Conservation (phyloP, 2,329 filamentous ascomycete species). For the Hortaea sp. region DNA sequence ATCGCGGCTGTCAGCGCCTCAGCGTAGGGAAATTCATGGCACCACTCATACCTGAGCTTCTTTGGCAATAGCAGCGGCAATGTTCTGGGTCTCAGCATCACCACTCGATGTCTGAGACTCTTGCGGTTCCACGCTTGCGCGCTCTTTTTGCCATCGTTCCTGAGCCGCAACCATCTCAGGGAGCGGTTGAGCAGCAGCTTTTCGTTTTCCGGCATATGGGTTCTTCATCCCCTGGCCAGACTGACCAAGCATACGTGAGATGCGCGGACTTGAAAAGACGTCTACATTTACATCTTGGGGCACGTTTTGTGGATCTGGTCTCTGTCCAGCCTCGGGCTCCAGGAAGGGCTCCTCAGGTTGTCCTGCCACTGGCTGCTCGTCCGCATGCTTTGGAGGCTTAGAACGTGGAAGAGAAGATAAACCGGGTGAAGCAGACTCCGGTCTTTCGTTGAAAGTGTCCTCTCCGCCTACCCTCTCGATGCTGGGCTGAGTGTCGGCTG, state of each 20-base stretch:
- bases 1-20: constrained; percentile 2
- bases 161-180: constrained; percentile 25
- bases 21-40: background rate
- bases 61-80: constrained; percentile 29
- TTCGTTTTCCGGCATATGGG: constrained; percentile 21
- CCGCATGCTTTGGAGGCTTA: constrained; percentile 45
- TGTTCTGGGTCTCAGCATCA: constrained; percentile 28
- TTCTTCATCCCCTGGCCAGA: constrained; percentile 26
- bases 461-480: constrained; percentile 28
- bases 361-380: constrained; percentile 34
- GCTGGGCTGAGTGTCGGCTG: constrained; percentile 34
- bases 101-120: background rate
- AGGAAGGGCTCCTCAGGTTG: constrained; percentile 43
- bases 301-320: background rate
- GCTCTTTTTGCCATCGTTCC: constrained; percentile 9
- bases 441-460: constrained; percentile 48
- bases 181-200: constrained; percentile 20
- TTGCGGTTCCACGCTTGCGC: background rate
- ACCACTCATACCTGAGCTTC: constrained; percentile 16
- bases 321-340: constrained; percentile 3
- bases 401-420: constrained; percentile 44
- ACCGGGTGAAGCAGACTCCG: constrained; percentile 36
- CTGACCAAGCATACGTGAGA: constrained; percentile 44
- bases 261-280: constrained; percentile 24
- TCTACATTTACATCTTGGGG: constrained; percentile 16